Percentiles rank a stretch among this genome's conserved stretches.
Evolutionary conservation across 2,329 filamentous ascomycete genomes (phyloP).

Genomic region (Arthrobotrys megalospora): DNA sequence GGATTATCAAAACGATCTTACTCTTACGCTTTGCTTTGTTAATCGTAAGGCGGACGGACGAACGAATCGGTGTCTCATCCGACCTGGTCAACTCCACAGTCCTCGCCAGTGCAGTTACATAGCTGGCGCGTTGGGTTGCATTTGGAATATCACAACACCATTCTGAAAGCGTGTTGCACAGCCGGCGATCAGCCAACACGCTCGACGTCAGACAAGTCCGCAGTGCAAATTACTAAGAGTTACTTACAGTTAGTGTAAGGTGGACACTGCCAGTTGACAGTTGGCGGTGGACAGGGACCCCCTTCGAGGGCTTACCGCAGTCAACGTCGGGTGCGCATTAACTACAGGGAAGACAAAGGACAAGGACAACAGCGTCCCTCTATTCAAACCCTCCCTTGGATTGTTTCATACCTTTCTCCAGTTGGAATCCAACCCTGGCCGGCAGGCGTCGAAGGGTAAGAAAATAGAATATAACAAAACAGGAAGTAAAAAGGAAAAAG

Average conservation of each 20-base stretch:
- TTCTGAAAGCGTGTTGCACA: slow-evolving; percentile 49
- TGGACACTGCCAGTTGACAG: neutral
- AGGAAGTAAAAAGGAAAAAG: neutral
- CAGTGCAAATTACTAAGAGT: neutral
- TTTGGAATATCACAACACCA: slow-evolving; percentile 52
- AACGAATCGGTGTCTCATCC: neutral
- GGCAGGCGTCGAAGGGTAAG: neutral
- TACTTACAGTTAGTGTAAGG: no score
- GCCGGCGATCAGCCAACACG: slow-evolving; percentile 37
- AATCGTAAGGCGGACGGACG: neutral
- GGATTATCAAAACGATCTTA: slow-evolving; percentile 13
- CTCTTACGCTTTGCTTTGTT: neutral
- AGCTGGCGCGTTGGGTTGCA: slow-evolving; percentile 33
- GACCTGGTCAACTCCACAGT: neutral
- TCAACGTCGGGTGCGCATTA: neutral
- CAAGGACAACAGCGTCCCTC: slow-evolving; percentile 13
- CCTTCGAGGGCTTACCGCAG: neutral
- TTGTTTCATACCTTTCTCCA: slow-evolving; percentile 31
- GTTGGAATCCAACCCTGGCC: slow-evolving; percentile 32
- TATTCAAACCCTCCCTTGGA: slow-evolving; percentile 13
- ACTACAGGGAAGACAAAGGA: slow-evolving; percentile 10
- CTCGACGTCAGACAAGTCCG: slow-evolving; percentile 50
- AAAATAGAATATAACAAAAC: slow-evolving; percentile 9
- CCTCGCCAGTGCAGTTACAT: neutral
- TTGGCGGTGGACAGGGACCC: neutral